Evolutionary conservation across 495 filamentous ascomycete genomes (phyloP).

Genomic region (Lasiosphaeris hirsuta): DNA sequence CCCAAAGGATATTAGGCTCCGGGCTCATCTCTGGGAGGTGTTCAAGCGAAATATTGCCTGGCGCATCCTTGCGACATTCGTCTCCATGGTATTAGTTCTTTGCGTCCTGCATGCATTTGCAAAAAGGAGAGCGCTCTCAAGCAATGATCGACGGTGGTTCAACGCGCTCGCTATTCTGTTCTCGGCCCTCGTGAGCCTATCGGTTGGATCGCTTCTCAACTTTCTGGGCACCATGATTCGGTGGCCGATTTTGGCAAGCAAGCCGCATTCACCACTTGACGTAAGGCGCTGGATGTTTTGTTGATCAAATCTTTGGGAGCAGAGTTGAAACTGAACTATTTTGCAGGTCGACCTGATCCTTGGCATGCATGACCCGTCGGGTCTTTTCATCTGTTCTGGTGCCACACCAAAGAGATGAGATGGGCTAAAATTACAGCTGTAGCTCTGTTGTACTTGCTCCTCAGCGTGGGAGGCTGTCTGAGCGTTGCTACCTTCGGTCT

Average conservation of each 20-base stretch:
- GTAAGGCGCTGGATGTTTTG: no score
- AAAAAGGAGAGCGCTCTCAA: no score
- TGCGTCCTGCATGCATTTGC: no score
- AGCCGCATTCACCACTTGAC: neutral
- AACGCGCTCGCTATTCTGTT: constrained; percentile 11
- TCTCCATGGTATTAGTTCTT: no score
- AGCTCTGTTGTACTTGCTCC: neutral
- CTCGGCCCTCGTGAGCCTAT: constrained; percentile 5
- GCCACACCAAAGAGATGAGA: neutral
- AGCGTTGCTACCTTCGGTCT: constrained; percentile 3
- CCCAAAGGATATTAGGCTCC: no score
- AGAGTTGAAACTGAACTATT: no score
- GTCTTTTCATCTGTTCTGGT: neutral
- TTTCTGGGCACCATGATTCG: constrained; percentile 29
- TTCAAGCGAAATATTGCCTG: no score
- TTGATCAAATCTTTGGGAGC: no score
- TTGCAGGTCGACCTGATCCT: neutral
- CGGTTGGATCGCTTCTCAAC: neutral
- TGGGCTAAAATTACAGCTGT: neutral
- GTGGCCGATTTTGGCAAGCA: constrained; percentile 25
- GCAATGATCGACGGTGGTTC: neutral
- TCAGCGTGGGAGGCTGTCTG: neutral
- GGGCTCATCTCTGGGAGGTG: no score
- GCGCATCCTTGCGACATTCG: no score
- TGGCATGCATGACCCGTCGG: neutral